Evolutionary conservation across 495 filamentous ascomycete genomes (phyloP).

Genomic region (Chaetomium cochliodes): DNA sequence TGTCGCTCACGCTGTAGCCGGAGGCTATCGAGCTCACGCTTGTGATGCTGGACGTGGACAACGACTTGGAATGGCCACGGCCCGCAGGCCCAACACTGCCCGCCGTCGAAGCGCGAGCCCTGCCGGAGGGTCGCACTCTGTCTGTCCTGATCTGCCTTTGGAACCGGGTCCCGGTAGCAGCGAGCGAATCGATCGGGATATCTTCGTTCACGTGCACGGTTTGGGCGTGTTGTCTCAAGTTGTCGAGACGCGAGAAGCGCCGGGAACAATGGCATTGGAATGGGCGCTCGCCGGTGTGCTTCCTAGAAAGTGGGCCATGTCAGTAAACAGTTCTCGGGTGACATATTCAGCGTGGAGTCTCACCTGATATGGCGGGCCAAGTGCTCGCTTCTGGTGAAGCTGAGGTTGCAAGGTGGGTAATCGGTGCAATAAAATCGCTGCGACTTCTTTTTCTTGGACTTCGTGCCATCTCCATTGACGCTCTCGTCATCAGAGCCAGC

Average conservation of each 20-base stretch:
- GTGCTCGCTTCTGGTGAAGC: slow-evolving; percentile 96
- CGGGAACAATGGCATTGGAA: slow-evolving; percentile 97
- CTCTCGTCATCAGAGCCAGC: slow-evolving; percentile 78
- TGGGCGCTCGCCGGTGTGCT: slow-evolving; percentile 96
- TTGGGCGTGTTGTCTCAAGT: slow-evolving; percentile 93
- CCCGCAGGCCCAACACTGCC: slow-evolving; percentile 60
- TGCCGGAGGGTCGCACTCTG: slow-evolving; percentile 64
- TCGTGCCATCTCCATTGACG: slow-evolving; percentile 62
- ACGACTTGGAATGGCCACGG: slow-evolving; percentile 75
- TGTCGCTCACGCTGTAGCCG: slow-evolving; percentile 60
- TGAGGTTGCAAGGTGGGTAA: slow-evolving; percentile 89
- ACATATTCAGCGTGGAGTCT: slow-evolving; percentile 17
- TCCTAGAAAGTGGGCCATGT: slow-evolving; percentile 51
- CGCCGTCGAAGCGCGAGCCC: slow-evolving; percentile 73
- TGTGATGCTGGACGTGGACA: slow-evolving; percentile 72
- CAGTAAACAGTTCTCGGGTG: slow-evolving; percentile 18
- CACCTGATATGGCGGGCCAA: slow-evolving; percentile 91
- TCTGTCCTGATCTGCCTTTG: slow-evolving; percentile 88
- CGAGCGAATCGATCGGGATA: slow-evolving; percentile 88
- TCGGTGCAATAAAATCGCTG: slow-evolving; percentile 98
- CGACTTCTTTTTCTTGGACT: slow-evolving; percentile 91
- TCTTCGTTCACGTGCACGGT: slow-evolving; percentile 98
- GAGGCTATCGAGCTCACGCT: slow-evolving; percentile 71
- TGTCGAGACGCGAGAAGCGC: slow-evolving; percentile 94
- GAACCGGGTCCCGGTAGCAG: slow-evolving; percentile 89